These are phyloP conservation scores for Vitis riparia DNA, from an alignment of 164 flowering plant species.

Conservation along the genomic window DNA sequence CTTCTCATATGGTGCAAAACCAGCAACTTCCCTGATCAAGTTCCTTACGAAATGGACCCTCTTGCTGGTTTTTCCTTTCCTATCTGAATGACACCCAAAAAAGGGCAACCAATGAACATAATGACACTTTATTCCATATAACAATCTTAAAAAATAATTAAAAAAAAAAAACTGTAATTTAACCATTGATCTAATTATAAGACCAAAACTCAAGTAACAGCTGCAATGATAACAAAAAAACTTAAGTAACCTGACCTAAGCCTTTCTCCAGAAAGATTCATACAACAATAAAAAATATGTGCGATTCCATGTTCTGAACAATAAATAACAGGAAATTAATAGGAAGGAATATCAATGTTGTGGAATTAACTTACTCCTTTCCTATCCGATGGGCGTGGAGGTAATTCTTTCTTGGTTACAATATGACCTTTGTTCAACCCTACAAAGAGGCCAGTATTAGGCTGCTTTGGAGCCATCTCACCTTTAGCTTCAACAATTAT, in stretches of 20 bases:
- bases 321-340: not conserved
- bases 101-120: not conserved
- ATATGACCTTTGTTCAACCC: slow-evolving; percentile 59
- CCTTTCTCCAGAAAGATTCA: not conserved
- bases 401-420: slow-evolving; percentile 50
- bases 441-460: slow-evolving; percentile 55
- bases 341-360: not conserved
- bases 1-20: slow-evolving; percentile 65
- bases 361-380: slow-evolving; percentile 43
- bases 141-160: not conserved
- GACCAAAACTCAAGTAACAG: too few species aligned
- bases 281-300: not conserved
- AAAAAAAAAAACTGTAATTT: not conserved
- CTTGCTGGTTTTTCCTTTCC: slow-evolving; percentile 57
- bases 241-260: not conserved
- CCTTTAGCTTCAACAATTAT: slow-evolving; percentile 23
- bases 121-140: not conserved
- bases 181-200: too few species aligned
- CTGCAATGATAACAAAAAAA: not conserved
- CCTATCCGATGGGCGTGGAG: slow-evolving; percentile 56
- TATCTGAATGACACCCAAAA: slow-evolving; percentile 18
- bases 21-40: slow-evolving; percentile 61
- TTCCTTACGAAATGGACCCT: slow-evolving; percentile 48
- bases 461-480: slow-evolving; percentile 55
- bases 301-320: too few species aligned